These are phyloP conservation scores for Malbranchea cinnamomea DNA, from an alignment of 2,329 filamentous ascomycete genomes.

Conservation along the genomic window DNA sequence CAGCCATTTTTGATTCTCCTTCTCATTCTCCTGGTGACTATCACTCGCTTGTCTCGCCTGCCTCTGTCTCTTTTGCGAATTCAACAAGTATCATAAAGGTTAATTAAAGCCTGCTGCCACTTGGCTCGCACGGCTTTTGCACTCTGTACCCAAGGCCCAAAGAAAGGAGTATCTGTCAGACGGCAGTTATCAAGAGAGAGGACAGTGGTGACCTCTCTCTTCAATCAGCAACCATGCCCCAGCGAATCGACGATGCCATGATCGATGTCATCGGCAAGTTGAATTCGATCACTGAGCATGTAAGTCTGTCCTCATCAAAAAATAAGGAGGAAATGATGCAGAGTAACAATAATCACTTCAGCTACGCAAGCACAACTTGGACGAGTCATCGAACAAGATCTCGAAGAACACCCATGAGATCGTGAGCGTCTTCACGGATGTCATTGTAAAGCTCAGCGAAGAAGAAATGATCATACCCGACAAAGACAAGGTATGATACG, in stretches of 20 bases:
- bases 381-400: slow-evolving; percentile 21
- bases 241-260: slow-evolving; percentile 17
- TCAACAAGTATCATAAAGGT: too few relatives aligned
- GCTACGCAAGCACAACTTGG: slow-evolving; percentile 18
- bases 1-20: too few relatives aligned
- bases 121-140: too few relatives aligned
- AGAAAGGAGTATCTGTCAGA: too few relatives aligned
- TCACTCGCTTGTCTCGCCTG: too few relatives aligned
- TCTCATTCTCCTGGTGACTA: too few relatives aligned
- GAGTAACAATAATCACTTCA: slow-evolving; percentile 7
- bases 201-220: not conserved
- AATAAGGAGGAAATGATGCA: not conserved
- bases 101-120: too few relatives aligned
- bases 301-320: slow-evolving; percentile 8
- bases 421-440: slow-evolving; percentile 19
- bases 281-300: slow-evolving; percentile 15
- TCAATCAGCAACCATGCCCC: slow-evolving; percentile 7
- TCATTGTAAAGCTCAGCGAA: slow-evolving; percentile 13
- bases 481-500: too few relatives aligned
- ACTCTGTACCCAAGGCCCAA: too few relatives aligned
- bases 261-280: slow-evolving; percentile 16
- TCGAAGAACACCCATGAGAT: slow-evolving; percentile 20
- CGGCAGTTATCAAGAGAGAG: too few relatives aligned
- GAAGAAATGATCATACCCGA: slow-evolving; percentile 10
- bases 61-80: too few relatives aligned